A percentile compares a stretch with the other conserved stretches of the same genome.
These are phyloP conservation scores for Epichloe festucae DNA, from an alignment of 2,329 filamentous ascomycete species.

Conservation along the genomic window DNA sequence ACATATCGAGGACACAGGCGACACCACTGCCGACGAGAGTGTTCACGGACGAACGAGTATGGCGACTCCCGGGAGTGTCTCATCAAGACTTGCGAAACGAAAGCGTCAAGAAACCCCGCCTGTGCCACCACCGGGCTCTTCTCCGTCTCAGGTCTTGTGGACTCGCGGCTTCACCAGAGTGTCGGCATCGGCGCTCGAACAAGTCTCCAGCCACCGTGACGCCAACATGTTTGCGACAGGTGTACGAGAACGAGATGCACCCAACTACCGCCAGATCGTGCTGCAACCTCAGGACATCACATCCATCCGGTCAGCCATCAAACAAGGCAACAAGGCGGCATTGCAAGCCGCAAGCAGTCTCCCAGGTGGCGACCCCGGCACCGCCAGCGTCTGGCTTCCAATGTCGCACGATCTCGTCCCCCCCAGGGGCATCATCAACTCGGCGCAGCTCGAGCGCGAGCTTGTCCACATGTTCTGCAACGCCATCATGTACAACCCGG, in stretches of 20 bases:
- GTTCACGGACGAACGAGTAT: constrained; percentile 25
- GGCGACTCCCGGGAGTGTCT: constrained; percentile 24
- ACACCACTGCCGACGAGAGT: constrained; percentile 43
- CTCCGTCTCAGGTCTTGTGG: constrained; percentile 58
- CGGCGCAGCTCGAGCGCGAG: constrained; percentile 82
- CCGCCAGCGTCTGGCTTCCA: constrained; percentile 49
- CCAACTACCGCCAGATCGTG: constrained; percentile 62
- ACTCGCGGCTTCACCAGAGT: constrained; percentile 65
- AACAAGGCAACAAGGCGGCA: constrained; percentile 55
- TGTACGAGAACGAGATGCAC: constrained; percentile 61
- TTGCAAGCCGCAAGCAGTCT: constrained; percentile 47
- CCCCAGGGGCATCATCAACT: constrained; percentile 86
- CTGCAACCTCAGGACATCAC: constrained; percentile 66
- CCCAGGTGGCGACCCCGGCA: constrained; percentile 43
- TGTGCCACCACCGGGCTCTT: constrained; percentile 37
- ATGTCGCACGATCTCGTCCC: constrained; percentile 62
- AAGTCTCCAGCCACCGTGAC: constrained; percentile 63
- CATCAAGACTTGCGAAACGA: constrained; percentile 34
- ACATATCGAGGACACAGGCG: constrained; percentile 39
- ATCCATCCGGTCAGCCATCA: constrained; percentile 62
- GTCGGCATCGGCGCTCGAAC: constrained; percentile 58
- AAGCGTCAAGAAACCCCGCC: constrained; percentile 42
- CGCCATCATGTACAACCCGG: constrained; percentile 95
- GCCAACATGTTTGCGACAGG: constrained; percentile 70
- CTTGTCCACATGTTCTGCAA: constrained; percentile 96